Evolutionary conservation across 257 asterid genomes (phyloP), one percentile per base, ranked within the genome.

Genomic region (Scutellaria barbata): DNA sequence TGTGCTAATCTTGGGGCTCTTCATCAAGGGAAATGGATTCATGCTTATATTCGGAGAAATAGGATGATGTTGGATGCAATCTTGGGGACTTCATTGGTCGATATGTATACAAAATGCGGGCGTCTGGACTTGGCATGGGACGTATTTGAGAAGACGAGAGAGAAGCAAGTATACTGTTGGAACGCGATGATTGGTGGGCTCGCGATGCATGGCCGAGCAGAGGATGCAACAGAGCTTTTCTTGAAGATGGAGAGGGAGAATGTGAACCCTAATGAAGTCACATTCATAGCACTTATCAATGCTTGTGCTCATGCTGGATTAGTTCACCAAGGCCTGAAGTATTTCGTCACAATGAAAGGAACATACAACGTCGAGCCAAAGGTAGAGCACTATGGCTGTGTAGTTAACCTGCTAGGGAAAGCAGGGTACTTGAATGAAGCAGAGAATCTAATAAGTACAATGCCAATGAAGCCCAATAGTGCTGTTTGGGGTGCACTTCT

Each of bases 261-360:
- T 4, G 45, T 79, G 10, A 63, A 68, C 50, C 90, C 90, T 0
- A 81, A 87, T 45, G 82, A 74, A 6, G 74, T 85, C 46, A 87
- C 92, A 0, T 80, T 87, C 59, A 63, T 80, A 39, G 77, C 75
- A 1, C 43, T 86, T 13, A 33, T 89, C 11, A 75, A 70, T 63
- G 90, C 94, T 30, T 89, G 94, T 64, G 84, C 87, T 40, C 88
- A 89, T 48, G 80, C 85, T 5, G 90, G 90, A 35, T 69, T 87
- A 12, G 81, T 82, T 8, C 85, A 82, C 43, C 74, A 81, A 48
- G 88, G 95, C 18, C 68, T 82, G 20, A 66, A 77, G 30, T 69
- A 50, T 45, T 84, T 87, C 46, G 69, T 71, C 60, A 10, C 68
- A 0, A 85, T 89, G 86, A 74, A 80, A 50, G 68, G 52, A 16